phyloP scores from a whole-genome alignment of 2,329 filamentous ascomycete genomes.

The Ilyonectria sp. region DNA sequence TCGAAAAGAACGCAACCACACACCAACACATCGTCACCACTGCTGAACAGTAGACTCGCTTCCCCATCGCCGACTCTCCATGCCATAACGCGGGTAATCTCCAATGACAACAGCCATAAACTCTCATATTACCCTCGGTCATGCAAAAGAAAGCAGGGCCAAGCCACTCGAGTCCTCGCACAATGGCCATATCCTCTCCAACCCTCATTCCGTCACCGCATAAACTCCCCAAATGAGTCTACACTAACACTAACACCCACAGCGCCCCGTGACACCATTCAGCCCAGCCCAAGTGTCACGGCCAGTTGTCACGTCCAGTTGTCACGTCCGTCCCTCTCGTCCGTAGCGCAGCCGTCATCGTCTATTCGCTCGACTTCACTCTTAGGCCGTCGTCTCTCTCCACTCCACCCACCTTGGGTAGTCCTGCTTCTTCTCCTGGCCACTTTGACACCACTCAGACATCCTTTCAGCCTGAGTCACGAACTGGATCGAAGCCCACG shows the following conservation, averaged over 20 bases:
- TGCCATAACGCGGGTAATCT: slow-evolving; percentile 4
- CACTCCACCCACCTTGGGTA: slow-evolving; percentile 6
- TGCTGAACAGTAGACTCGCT: slow-evolving; percentile 11
- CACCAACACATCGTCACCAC: not conserved
- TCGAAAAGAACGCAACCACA: slow-evolving; percentile 26
- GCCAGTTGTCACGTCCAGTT: not conserved
- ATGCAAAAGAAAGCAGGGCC: slow-evolving; percentile 29
- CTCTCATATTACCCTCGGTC: slow-evolving; percentile 15
- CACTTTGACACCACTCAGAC: slow-evolving; percentile 8
- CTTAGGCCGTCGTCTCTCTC: not conserved
- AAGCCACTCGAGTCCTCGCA: slow-evolving; percentile 5
- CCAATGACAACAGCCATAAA: slow-evolving; percentile 3
- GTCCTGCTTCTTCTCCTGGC: slow-evolving; percentile 8
- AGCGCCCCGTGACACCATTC: slow-evolving; percentile 34
- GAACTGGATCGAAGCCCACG: slow-evolving; percentile 41
- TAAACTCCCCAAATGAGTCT: slow-evolving; percentile 40
- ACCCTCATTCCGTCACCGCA: slow-evolving; percentile 37
- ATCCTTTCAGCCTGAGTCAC: slow-evolving; percentile 8
- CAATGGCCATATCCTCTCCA: slow-evolving; percentile 18
- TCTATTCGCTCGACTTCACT: slow-evolving; percentile 1
- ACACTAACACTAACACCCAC: slow-evolving; percentile 27
- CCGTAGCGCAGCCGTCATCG: slow-evolving; percentile 8
- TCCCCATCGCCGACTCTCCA: slow-evolving; percentile 2
- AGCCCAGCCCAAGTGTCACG: slow-evolving; percentile 18
- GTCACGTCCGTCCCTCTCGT: slow-evolving; percentile 22